phyloP scores from a whole-genome alignment of 2,329 filamentous ascomycete species.

The Chaetomium globosum region DNA sequence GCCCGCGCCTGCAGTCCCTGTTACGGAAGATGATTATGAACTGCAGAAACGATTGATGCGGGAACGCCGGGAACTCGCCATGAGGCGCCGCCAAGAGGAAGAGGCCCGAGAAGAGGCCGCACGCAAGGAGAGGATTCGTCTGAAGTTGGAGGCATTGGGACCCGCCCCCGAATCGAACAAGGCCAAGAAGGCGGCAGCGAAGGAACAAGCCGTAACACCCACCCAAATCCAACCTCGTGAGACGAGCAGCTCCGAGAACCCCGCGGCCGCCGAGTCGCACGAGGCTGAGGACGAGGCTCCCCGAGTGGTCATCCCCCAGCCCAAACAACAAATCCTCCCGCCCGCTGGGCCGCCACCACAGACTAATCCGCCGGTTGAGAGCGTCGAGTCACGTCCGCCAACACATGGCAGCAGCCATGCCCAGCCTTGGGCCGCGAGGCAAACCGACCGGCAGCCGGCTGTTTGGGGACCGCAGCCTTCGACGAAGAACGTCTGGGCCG shows the following conservation, averaged over 20 bases:
- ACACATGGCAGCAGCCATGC: conserved; percentile 25
- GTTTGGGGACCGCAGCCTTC: conserved; percentile 50
- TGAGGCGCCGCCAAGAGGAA: conserved; percentile 68
- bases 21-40: conserved; percentile 28
- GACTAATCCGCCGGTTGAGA: conserved; percentile 23
- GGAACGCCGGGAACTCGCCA: conserved; percentile 68
- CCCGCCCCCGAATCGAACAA: conserved; percentile 64
- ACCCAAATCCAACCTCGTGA: conserved; percentile 36
- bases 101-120: conserved; percentile 74
- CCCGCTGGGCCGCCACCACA: conserved; percentile 31
- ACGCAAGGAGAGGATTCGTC: conserved; percentile 68
- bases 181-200: conserved; percentile 55
- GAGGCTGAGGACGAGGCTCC: conserved; percentile 32
- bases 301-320: conserved; percentile 6
- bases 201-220: conserved; percentile 49
- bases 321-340: conserved; percentile 25
- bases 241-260: conserved; percentile 4
- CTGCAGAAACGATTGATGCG: conserved; percentile 65
- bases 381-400: conserved; percentile 29
- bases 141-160: conserved; percentile 72
- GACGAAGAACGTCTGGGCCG: conserved; percentile 71
- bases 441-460: conserved; percentile 53
- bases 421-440: conserved; percentile 39
- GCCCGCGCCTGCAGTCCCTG: conserved; percentile 38
- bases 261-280: conserved; percentile 30